Base-by-base conservation (phyloP, 768 basidiomycete genomes). In the Coprinopsis strossmayeri region DNA sequence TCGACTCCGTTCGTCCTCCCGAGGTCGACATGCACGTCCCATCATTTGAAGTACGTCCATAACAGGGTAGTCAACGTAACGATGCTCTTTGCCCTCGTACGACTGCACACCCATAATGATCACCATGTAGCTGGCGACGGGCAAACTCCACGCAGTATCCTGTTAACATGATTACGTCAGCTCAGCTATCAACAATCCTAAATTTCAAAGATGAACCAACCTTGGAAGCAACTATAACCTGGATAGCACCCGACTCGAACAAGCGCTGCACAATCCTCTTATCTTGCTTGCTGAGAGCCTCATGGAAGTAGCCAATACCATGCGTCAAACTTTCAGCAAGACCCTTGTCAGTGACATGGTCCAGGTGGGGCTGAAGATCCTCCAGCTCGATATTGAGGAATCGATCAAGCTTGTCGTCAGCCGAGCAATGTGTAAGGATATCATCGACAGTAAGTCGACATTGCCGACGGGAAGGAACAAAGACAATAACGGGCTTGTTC, bases 11-110 rank as follows among this genome's bases (percentile, higher is more conserved):
- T 87, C 83, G 56, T 98, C 96, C 57, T 91, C 81, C 34, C 69
- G 64, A 5, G 96, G 95, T 13, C 94, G 84, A 63, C 94, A 97
- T 0, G 96, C 96, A n/a, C 84, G 81, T 35, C 95, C 96, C 84
- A 98, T 95, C 95, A 99, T 98, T 62, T 98, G 96, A 1, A 98
- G 77, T 4, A 99, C 89, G 57, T 98, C 95, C 78, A 95, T 95
- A 50, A 99, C 92, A 2, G 95, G 93, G 61, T 98, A 97, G 65
- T 98, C 96, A 55, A 94, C 77, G 56, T 99, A 99, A 38, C 96
- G 88, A 61, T 98, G 96, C 59, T 99, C 96, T 66, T 92, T 90
- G 60, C 95, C 95, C 64, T 98, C 94, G 57, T 88, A 98, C 51
- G 68, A 86, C 61, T 99, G 96, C 0, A 97, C 93, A n/a, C 95